Evolutionary conservation across 208 protist genomes (phyloP).

Genomic region (Vickermania spadyakhi): DNA sequence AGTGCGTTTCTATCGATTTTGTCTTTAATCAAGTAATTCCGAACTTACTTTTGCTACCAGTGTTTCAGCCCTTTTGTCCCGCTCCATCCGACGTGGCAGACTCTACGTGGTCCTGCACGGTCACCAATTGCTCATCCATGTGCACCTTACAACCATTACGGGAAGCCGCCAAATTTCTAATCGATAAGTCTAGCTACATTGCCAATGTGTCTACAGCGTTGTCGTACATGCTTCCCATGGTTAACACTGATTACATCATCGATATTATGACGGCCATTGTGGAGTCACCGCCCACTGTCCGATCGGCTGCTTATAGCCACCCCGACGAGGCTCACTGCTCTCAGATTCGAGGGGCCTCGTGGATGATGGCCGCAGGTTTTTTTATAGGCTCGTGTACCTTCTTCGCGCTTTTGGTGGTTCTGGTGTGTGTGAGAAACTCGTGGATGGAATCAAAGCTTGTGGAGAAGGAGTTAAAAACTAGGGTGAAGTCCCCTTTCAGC

Average conservation of each 20-base stretch:
- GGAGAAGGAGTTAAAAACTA: background rate
- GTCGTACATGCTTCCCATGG: constrained; percentile 40
- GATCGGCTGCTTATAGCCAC: background rate
- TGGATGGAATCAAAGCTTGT: background rate
- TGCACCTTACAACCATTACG: constrained; percentile 6
- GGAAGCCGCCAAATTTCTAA: background rate
- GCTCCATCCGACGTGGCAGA: background rate
- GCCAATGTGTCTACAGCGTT: constrained; percentile 52
- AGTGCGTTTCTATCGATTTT: constrained; percentile 31
- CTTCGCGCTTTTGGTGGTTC: constrained; percentile 48
- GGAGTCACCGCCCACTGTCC: constrained; percentile 13
- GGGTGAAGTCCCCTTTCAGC: too few relatives aligned
- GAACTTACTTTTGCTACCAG: constrained; percentile 25
- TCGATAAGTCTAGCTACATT: constrained; percentile 14
- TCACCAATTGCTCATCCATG: constrained; percentile 16
- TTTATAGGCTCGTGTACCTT: constrained; percentile 72
- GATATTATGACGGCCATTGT: constrained; percentile 40
- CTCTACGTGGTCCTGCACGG: constrained; percentile 34
- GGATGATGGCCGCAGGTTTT: constrained; percentile 62
- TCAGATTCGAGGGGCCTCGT: constrained; percentile 20
- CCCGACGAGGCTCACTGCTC: constrained; percentile 20
- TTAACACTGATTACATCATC: constrained; percentile 74
- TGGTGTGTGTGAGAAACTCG: constrained; percentile 30
- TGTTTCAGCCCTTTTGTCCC: constrained; percentile 16
- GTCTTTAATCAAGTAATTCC: constrained; percentile 19